phyloP scores from a whole-genome alignment of 352 stramenopile species.

The Phytopythium montanum region DNA sequence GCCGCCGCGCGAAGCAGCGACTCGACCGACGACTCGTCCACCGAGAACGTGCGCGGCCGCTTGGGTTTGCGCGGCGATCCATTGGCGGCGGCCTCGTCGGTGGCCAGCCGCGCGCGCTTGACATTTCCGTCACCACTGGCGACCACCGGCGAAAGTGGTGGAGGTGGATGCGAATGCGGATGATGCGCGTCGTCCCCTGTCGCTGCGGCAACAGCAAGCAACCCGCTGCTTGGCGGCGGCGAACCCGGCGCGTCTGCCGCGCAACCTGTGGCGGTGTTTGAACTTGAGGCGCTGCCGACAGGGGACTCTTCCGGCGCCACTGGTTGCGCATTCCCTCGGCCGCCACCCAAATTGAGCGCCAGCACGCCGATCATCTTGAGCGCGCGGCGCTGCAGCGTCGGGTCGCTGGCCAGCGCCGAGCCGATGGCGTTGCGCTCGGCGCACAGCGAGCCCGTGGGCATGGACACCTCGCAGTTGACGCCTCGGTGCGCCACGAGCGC shows the following conservation, averaged over 20 bases:
- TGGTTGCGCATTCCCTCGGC: background rate
- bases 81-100: too few species aligned
- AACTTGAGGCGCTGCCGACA: background rate
- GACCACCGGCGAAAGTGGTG: too few species aligned
- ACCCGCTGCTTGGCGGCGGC: background rate
- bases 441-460: conserved; percentile 95
- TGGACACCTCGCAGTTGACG: conserved; percentile 99
- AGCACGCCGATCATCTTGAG: conserved; percentile 96
- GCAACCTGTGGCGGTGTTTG: background rate
- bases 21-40: conserved; percentile 64
- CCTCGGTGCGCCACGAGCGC: conserved; percentile 88
- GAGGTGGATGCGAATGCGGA: too few species aligned
- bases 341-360: conserved; percentile 56
- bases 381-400: conserved; percentile 88
- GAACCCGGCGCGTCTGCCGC: background rate
- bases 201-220: background rate
- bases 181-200: background rate
- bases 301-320: background rate
- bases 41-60: conserved; percentile 77
- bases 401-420: conserved; percentile 93
- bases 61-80: conserved; percentile 64
- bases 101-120: conserved; percentile 19
- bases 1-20: conserved; percentile 24
- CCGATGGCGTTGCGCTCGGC: conserved; percentile 98
- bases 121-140: background rate